Base-by-base conservation (phyloP, 257 asterid species). In the Petunia axillaris region DNA sequence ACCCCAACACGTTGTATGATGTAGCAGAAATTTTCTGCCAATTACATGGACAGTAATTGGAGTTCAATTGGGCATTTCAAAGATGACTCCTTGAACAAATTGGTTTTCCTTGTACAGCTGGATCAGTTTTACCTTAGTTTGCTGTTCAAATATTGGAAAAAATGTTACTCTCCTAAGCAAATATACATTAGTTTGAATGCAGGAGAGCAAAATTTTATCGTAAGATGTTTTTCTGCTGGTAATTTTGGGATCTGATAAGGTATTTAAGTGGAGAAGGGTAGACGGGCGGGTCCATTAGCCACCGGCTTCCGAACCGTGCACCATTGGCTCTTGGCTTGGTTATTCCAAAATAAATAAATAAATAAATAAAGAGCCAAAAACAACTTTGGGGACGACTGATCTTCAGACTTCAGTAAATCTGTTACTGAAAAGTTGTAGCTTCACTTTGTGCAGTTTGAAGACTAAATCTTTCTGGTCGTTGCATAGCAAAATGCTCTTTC, bases 401-500 rank as follows among this genome's bases (percentile, higher is more conserved):
- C 25, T 25, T 25, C 25, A 25, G 25, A 25, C 25, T 25, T 25
- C 25, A 25, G 25, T 25, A 25, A 25, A 25, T 25, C 25, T 25
- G 25, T 25, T 25, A 25, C 25, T 25, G 25, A 25, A 25, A 25
- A 25, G 25, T 25, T 25, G 25, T 25, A 25, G 25, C 25, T 25
- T 25, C 25, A 25, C 25, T 25, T 25, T 25, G 25, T 25, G 25
- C 25, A 25, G 25, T 25, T 25, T 25, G 25, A 25, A 25, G 25
- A 25, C 25, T 25, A 25, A 25, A 25, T 25, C 25, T 25, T 25
- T 25, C 25, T 73, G 62, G 44, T 50, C 77, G 48, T 71, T 48
- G 77, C 13, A 73, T 73, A 35, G 25, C 39, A 50, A 4, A 73
- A 35, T 73, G 77, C 46, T 79, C 65, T 2, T 25, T 79, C 64